Evolutionary conservation across 768 basidiomycete species (phyloP).

Genomic region (Rubroboletus satanas): DNA sequence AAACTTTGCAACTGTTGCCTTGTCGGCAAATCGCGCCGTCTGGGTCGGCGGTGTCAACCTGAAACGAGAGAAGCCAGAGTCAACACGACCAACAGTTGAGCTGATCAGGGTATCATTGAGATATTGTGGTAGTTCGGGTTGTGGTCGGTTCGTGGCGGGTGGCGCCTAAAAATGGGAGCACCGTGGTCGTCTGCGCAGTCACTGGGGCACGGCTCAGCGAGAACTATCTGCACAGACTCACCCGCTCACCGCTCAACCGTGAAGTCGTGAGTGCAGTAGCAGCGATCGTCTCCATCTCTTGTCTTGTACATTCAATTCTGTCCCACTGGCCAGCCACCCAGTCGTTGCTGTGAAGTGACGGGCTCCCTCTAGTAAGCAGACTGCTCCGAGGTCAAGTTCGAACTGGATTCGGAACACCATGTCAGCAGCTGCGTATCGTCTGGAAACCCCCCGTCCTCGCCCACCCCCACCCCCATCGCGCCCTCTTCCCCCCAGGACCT

Average conservation of each 20-base stretch:
- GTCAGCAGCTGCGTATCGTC: conserved; percentile 60
- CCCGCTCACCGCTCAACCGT: conserved; percentile 7
- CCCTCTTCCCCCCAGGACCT: conserved; percentile 44
- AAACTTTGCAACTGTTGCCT: background rate
- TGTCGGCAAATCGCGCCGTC: background rate
- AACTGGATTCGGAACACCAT: conserved; percentile 41
- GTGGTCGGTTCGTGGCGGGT: conserved; percentile 7
- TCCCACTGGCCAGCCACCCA: conserved; percentile 16
- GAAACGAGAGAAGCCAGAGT: background rate
- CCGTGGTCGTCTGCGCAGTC: conserved; percentile 32
- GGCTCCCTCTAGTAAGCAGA: background rate
- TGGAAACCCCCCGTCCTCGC: conserved; percentile 61
- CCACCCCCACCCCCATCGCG: conserved; percentile 57
- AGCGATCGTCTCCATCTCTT: conserved; percentile 13
- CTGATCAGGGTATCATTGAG: background rate
- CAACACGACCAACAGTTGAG: background rate
- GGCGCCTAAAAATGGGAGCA: conserved; percentile 20
- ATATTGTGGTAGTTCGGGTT: conserved; percentile 3
- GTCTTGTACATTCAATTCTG: conserved; percentile 16
- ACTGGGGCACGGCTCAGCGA: conserved; percentile 25
- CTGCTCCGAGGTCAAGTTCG: conserved; percentile 20
- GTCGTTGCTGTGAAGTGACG: background rate
- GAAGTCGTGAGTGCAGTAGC: conserved; percentile 3
- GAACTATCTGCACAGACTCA: conserved; percentile 17
- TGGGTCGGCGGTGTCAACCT: background rate